Evolutionary conservation across 2,329 filamentous ascomycete species (phyloP).

Genomic region (Botrytis porri): DNA sequence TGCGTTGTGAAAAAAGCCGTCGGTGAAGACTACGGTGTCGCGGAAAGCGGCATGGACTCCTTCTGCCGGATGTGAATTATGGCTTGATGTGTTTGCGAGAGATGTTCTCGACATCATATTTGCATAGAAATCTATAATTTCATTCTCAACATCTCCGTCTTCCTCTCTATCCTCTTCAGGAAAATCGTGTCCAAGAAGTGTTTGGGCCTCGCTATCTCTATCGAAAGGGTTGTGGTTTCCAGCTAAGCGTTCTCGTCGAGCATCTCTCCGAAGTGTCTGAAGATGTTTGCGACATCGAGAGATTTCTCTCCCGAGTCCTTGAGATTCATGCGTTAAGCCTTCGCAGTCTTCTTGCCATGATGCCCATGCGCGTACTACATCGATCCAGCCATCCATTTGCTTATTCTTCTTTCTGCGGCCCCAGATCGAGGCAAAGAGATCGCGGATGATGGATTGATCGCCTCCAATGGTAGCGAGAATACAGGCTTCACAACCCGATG

Average conservation of each 20-base stretch:
- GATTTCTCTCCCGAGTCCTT: slow-evolving; percentile 25
- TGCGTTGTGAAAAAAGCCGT: neutral
- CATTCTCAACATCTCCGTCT: slow-evolving; percentile 25
- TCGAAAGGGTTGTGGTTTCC: neutral
- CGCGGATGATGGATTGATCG: slow-evolving; percentile 42
- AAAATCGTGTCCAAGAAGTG: slow-evolving; percentile 36
- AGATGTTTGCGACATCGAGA: slow-evolving; percentile 37
- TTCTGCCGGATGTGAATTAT: neutral
- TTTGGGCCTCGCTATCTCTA: slow-evolving; percentile 27
- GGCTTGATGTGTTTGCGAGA: neutral
- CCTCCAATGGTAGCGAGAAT: slow-evolving; percentile 50
- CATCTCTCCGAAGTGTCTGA: slow-evolving; percentile 44
- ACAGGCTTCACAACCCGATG: slow-evolving; percentile 51
- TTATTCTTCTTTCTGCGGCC: slow-evolving; percentile 38
- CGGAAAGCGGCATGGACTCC: slow-evolving; percentile 25
- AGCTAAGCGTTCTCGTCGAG: neutral
- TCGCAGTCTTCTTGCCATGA: slow-evolving; percentile 12
- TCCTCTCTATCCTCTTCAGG: slow-evolving; percentile 14
- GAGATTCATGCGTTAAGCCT: slow-evolving; percentile 17
- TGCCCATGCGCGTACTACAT: slow-evolving; percentile 29
- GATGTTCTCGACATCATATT: slow-evolving; percentile 21
- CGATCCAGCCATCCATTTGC: slow-evolving; percentile 21
- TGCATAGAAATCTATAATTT: slow-evolving; percentile 28
- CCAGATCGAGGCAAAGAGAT: slow-evolving; percentile 46
- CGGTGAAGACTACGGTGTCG: slow-evolving; percentile 14